These are phyloP conservation scores for Tilletiopsis washingtonensis DNA, from an alignment of 1,284 basidiomycete genomes.

Conservation along the genomic window DNA sequence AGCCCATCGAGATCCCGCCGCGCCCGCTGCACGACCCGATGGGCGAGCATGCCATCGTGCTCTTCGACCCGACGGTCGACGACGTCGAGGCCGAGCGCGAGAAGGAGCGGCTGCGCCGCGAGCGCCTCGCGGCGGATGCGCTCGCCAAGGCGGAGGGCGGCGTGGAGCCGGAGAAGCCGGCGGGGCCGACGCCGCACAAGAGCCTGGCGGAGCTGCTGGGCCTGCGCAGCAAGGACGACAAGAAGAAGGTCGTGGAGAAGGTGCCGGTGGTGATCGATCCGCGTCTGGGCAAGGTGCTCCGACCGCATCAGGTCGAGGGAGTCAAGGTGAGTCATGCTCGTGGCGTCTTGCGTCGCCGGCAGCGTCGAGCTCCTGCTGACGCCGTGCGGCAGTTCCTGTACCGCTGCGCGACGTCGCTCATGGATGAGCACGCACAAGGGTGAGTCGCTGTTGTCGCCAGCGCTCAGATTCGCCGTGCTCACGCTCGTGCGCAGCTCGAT, in stretches of 20 bases:
- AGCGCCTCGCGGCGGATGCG: constrained; percentile 56
- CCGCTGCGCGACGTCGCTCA: constrained; percentile 85
- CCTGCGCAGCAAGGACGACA: constrained; percentile 41
- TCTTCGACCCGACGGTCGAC: constrained; percentile 95
- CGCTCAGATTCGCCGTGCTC: constrained; percentile 60
- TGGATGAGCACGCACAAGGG: constrained; percentile 88
- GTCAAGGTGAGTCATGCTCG: constrained; percentile 51
- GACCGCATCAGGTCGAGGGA: constrained; percentile 88
- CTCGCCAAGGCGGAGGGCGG: constrained; percentile 15
- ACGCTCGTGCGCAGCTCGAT: constrained; percentile 74
- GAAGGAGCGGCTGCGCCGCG: constrained; percentile 61
- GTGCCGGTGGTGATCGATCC: constrained; percentile 98
- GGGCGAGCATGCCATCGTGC: constrained; percentile 92
- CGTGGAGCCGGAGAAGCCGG: constrained; percentile 51
- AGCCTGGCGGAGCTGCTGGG: constrained; percentile 77
- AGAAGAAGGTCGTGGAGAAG: constrained; percentile 54
- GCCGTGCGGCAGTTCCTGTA: constrained; percentile 69
- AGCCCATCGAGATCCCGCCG: constrained; percentile 73
- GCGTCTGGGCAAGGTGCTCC: constrained; percentile 70
- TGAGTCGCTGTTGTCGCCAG: too few relatives aligned
- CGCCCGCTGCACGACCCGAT: constrained; percentile 92
- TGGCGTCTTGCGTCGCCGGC: background rate
- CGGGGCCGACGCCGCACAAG: constrained; percentile 71
- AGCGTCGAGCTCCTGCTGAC: background rate
- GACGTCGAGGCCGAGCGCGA: constrained; percentile 46